Percentiles rank a stretch among this genome's conserved stretches.
Conservation (phyloP, 2,329 filamentous ascomycete genomes). For the Eutypella sp. region DNA sequence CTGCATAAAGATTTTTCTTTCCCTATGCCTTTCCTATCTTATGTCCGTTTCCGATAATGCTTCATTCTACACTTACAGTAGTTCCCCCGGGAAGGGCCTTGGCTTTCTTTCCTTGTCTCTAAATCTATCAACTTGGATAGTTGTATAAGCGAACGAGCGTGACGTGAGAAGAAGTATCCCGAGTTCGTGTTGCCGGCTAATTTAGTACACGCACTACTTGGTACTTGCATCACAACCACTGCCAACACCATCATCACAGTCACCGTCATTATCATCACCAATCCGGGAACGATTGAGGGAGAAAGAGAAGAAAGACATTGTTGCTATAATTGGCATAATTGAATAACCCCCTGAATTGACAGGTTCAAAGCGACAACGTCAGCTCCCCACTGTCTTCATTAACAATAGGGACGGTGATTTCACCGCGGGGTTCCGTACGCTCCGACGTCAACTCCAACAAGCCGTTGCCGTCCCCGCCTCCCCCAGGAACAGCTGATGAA, state of each 20-base stretch:
- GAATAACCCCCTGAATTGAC: not conserved
- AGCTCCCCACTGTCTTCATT: slow-evolving; percentile 19
- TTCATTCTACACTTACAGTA: not conserved
- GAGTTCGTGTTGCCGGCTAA: too few species aligned
- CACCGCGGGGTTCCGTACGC: slow-evolving; percentile 14
- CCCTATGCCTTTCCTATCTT: not conserved
- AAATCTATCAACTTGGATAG: not conserved
- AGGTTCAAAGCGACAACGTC: not conserved
- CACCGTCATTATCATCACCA: too few species aligned
- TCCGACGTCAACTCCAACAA: slow-evolving; percentile 48
- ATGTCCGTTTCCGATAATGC: not conserved
- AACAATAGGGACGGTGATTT: slow-evolving; percentile 16
- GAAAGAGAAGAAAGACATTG: too few species aligned
- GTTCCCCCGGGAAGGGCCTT: not conserved
- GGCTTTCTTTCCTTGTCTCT: not conserved
- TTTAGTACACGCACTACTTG: too few species aligned
- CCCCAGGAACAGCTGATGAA: slow-evolving; percentile 34
- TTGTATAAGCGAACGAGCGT: too few species aligned
- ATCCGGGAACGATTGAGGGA: too few species aligned
- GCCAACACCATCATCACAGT: too few species aligned
- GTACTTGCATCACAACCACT: too few species aligned
- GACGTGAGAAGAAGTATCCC: too few species aligned
- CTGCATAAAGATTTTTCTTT: not conserved
- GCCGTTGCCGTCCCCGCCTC: slow-evolving; percentile 51
- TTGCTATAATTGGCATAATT: too few species aligned